These are phyloP conservation scores for Phyllostachys edulis DNA, from an alignment of 176 grass and related monocot species.

Conservation along the genomic window DNA sequence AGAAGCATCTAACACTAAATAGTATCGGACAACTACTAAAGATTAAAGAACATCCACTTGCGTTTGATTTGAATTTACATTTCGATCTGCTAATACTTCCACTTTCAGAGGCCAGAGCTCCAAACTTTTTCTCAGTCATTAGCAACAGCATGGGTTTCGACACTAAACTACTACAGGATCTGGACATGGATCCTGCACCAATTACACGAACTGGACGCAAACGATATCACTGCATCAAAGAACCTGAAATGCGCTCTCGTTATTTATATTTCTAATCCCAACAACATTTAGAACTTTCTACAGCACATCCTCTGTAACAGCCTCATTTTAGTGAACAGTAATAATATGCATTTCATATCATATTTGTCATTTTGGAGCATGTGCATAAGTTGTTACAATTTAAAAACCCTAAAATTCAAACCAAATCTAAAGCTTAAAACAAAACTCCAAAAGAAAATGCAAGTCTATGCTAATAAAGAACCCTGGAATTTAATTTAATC, in stretches of 20 bases:
- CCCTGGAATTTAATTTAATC: no score
- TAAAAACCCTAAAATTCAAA: no score
- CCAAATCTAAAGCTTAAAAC: no score
- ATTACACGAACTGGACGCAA: neutral
- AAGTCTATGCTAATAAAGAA: no score
- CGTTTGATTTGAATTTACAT: neutral
- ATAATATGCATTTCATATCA: no score
- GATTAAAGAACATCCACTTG: neutral
- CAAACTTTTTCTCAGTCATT: neutral
- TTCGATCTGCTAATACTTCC: neutral
- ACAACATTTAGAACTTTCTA: neutral
- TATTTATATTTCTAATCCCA: neutral
- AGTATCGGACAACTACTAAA: neutral
- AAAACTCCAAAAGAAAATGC: no score
- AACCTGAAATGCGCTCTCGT: neutral
- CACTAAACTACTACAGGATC: constrained; percentile 2
- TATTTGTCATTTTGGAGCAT: no score
- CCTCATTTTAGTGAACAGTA: no score
- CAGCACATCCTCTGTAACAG: neutral
- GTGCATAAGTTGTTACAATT: no score
- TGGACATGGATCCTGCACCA: constrained; percentile 9
- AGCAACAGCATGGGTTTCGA: neutral
- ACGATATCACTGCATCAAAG: neutral
- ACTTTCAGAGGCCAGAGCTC: neutral
- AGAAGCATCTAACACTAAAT: neutral